Percentiles rank a stretch among this genome's conserved stretches.
Conservation (phyloP, 768 basidiomycete genomes). For the Auricularia cornea region DNA sequence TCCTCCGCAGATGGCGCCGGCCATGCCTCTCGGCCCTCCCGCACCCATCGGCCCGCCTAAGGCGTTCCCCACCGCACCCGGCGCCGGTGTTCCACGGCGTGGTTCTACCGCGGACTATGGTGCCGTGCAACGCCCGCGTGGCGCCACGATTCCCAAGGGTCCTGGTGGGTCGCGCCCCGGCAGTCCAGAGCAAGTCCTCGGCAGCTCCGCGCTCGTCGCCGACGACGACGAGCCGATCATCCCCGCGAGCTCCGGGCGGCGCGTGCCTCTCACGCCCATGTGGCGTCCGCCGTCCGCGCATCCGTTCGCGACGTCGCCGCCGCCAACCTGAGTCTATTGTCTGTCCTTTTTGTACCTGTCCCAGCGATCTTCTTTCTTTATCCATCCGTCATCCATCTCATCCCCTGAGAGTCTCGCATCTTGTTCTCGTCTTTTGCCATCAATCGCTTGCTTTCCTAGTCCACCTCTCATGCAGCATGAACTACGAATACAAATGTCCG, state of each 20-base stretch:
- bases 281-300: not conserved
- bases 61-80: not conserved
- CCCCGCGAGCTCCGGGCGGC: constrained; percentile 35
- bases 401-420: not conserved
- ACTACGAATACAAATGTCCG: not conserved
- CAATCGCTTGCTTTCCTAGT: not conserved
- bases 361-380: not conserved
- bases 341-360: not conserved
- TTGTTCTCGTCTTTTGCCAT: not conserved
- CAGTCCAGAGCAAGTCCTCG: constrained; percentile 58
- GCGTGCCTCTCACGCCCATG: constrained; percentile 8
- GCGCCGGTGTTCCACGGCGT: not conserved
- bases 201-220: constrained; percentile 68
- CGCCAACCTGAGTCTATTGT: not conserved
- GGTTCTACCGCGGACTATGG: constrained; percentile 20
- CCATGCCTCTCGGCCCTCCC: not conserved
- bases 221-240: constrained; percentile 75
- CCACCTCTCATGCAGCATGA: not conserved
- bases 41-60: constrained; percentile 3
- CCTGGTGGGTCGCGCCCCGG: constrained; percentile 48
- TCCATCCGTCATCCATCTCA: not conserved
- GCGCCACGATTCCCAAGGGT: constrained; percentile 21
- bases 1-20: not conserved
- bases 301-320: not conserved
- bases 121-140: constrained; percentile 1